phyloP scores from a whole-genome alignment of 2,329 filamentous ascomycete species.

The Microsporum canis region DNA sequence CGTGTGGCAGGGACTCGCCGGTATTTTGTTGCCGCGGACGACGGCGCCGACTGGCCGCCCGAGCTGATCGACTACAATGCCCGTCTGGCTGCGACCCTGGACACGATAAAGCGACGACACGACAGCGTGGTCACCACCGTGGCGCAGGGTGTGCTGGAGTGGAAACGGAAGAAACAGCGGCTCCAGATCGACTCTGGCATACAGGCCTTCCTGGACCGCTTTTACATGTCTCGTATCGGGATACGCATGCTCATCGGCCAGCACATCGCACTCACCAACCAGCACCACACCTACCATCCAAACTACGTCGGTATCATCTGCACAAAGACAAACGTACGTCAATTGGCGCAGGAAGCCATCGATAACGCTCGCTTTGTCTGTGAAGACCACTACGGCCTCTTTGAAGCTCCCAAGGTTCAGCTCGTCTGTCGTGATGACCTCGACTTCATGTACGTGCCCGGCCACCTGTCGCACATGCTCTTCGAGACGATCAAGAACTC shows the following conservation, averaged over 20 bases:
- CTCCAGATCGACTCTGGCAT: constrained; percentile 98
- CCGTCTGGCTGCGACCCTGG: constrained; percentile 74
- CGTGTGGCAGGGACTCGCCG: constrained; percentile 48
- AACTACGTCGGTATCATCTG: constrained; percentile 98
- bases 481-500: constrained; percentile 99
- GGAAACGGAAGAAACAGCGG: constrained; percentile 88
- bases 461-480: constrained; percentile 98
- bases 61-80: constrained; percentile 92
- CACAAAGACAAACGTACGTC: constrained; percentile 92
- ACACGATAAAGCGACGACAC: constrained; percentile 90
- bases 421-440: constrained; percentile 89
- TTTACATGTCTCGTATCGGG: constrained; percentile 99
- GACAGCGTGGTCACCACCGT: constrained; percentile 97
- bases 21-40: constrained; percentile 89
- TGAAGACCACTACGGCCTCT: constrained; percentile 95
- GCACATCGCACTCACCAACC: constrained; percentile 92
- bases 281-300: constrained; percentile 76
- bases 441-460: constrained; percentile 98
- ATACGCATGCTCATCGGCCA: constrained; percentile 99
- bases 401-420: constrained; percentile 92
- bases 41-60: constrained; percentile 79
- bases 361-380: constrained; percentile 99
- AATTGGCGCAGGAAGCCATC: constrained; percentile 92
- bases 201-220: constrained; percentile 92
- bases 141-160: constrained; percentile 94